Evolutionary conservation across 768 basidiomycete species (phyloP).

Genomic region (Mycena galopus): DNA sequence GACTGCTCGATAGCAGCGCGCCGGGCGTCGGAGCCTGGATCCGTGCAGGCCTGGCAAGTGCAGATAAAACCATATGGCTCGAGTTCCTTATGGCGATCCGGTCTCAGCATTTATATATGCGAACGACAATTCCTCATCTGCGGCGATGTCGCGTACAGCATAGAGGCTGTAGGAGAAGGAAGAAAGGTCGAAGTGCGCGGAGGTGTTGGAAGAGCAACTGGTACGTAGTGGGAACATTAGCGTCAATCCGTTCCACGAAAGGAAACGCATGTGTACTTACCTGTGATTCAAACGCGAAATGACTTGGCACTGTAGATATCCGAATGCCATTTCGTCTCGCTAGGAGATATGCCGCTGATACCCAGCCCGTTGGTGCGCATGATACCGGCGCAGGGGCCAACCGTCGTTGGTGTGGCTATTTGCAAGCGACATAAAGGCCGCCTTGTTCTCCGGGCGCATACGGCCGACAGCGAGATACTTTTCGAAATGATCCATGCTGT

Average conservation of each 20-base stretch:
- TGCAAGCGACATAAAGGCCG: slow-evolving; percentile 41
- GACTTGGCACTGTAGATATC: slow-evolving; percentile 41
- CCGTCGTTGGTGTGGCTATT: slow-evolving; percentile 47
- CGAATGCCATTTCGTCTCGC: neutral
- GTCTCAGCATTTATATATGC: slow-evolving; percentile 39
- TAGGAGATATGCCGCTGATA: slow-evolving; percentile 36
- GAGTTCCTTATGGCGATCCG: slow-evolving; percentile 44
- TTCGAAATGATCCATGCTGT: slow-evolving; percentile 39
- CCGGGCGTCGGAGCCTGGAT: slow-evolving; percentile 31
- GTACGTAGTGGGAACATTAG: neutral
- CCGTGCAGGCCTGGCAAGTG: slow-evolving; percentile 46
- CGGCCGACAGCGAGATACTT: slow-evolving; percentile 29
- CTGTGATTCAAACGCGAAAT: slow-evolving; percentile 55
- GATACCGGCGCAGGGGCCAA: slow-evolving; percentile 47
- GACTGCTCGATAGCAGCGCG: slow-evolving; percentile 31
- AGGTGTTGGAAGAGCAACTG: slow-evolving; percentile 41
- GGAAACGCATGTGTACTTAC: slow-evolving; percentile 34
- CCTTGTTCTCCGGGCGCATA: slow-evolving; percentile 39
- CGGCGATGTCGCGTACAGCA: slow-evolving; percentile 45
- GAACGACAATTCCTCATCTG: slow-evolving; percentile 50
- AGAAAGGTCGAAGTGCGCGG: slow-evolving; percentile 37
- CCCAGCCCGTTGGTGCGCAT: slow-evolving; percentile 49
- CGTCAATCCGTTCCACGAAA: slow-evolving; percentile 7
- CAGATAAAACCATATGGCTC: slow-evolving; percentile 49
- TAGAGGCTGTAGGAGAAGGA: slow-evolving; percentile 46